These are phyloP conservation scores for Blastobotrys mokoenaii DNA, from an alignment of 805 yeast genomes.

Conservation along the genomic window DNA sequence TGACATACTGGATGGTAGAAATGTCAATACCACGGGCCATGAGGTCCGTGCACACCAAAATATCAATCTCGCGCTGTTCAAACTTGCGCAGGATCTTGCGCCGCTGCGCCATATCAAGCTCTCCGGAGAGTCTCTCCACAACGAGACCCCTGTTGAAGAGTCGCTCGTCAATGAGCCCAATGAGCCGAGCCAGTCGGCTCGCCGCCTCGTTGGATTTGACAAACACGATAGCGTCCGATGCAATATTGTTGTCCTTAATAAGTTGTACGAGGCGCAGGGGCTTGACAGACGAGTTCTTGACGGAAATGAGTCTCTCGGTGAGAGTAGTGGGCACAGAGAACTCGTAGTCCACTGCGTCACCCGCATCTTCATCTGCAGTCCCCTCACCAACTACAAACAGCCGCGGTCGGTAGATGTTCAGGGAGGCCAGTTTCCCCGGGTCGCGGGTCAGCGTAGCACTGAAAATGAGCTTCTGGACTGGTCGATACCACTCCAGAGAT, in stretches of 20 bases:
- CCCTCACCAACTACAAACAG: conserved; percentile 63
- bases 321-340: conserved; percentile 32
- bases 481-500: conserved; percentile 21
- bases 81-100: conserved; percentile 53
- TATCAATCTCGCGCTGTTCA: conserved; percentile 39
- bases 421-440: conserved; percentile 71
- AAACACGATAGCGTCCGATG: conserved; percentile 46
- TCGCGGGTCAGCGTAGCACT: conserved; percentile 93
- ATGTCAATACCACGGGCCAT: conserved; percentile 95
- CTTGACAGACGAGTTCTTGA: conserved; percentile 37
- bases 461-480: conserved; percentile 63
- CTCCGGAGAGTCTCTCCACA: conserved; percentile 31
- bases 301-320: conserved; percentile 27
- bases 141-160: conserved; percentile 13
- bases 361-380: conserved; percentile 13
- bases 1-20: conserved; percentile 56
- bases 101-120: conserved; percentile 37
- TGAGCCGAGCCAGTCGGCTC: conserved; percentile 61
- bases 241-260: conserved; percentile 30
- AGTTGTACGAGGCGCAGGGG: conserved; percentile 66
- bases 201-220: conserved; percentile 80
- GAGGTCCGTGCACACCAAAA: conserved; percentile 72
- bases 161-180: conserved; percentile 34
- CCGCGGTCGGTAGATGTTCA: conserved; percentile 64
- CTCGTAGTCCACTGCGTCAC: conserved; percentile 19